Conservation (phyloP, 805 yeast genomes). For the Saccharomyces cerevisiae region DNA sequence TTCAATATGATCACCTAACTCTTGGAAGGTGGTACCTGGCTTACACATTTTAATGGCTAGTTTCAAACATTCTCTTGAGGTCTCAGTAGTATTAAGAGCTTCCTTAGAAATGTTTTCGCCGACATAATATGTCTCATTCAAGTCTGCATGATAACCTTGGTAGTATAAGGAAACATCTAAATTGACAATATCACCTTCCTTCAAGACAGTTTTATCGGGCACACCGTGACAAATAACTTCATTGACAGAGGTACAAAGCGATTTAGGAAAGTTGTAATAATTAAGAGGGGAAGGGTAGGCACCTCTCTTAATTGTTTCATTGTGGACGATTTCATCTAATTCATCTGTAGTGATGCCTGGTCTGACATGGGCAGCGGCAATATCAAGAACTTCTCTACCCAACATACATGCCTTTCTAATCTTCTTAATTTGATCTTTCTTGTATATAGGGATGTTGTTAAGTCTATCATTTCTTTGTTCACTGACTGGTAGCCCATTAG, state of each 20-base stretch:
- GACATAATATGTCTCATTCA: slow-evolving; percentile 94
- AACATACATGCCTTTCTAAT: slow-evolving; percentile 67
- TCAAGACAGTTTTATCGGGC: slow-evolving; percentile 78
- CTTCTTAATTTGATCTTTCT: slow-evolving; percentile 60
- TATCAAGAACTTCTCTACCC: slow-evolving; percentile 85
- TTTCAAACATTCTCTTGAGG: slow-evolving; percentile 81
- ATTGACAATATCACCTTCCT: slow-evolving; percentile 93
- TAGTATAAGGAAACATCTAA: slow-evolving; percentile 79
- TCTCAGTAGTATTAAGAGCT: slow-evolving; percentile 82
- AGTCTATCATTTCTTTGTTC: slow-evolving; percentile 70
- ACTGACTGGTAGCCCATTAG: slow-evolving; percentile 64
- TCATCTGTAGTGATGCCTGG: slow-evolving; percentile 94
- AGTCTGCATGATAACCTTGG: slow-evolving; percentile 86
- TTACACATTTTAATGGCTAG: slow-evolving; percentile 76
- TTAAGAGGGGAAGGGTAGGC: slow-evolving; percentile 94
- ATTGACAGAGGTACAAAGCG: slow-evolving; percentile 87
- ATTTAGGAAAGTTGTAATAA: slow-evolving; percentile 88
- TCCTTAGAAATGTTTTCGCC: slow-evolving; percentile 83
- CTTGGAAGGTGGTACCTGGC: slow-evolving; percentile 86
- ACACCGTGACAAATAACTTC: slow-evolving; percentile 96
- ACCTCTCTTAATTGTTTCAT: slow-evolving; percentile 78
- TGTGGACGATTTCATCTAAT: slow-evolving; percentile 76
- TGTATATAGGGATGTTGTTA: slow-evolving; percentile 54
- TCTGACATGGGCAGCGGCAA: slow-evolving; percentile 70
- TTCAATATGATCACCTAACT: slow-evolving; percentile 81